These are phyloP conservation scores for Punctularia strigosozonata DNA, from an alignment of 768 basidiomycete genomes.

Conservation along the genomic window DNA sequence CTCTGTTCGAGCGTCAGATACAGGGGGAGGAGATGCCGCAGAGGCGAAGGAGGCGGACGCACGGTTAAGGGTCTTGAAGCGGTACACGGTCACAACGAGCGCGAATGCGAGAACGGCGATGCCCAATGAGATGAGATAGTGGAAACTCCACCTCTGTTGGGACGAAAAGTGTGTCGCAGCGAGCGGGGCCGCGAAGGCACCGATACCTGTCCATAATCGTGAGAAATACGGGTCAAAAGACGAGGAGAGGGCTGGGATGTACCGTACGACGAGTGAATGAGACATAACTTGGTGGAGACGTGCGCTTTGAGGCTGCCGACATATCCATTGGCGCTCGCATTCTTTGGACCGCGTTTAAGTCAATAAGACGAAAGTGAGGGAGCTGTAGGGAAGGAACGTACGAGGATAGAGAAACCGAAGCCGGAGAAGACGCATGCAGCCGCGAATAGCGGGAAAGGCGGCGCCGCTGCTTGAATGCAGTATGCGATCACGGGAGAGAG, in stretches of 20 bases:
- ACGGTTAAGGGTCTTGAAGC: conserved; percentile 65
- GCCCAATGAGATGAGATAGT: conserved; percentile 61
- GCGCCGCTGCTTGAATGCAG: conserved; percentile 38
- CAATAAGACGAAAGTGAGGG: not conserved
- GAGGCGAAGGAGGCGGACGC: conserved; percentile 6
- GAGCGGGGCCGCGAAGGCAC: conserved; percentile 60
- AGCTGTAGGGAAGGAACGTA: conserved; percentile 5
- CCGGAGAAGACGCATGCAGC: conserved; percentile 35
- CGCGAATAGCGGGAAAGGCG: conserved; percentile 55
- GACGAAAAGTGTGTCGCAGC: conserved; percentile 75
- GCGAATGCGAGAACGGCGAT: conserved; percentile 47
- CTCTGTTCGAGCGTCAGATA: conserved; percentile 21
- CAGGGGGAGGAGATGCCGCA: not conserved
- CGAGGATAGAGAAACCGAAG: conserved; percentile 36
- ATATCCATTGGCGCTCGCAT: conserved; percentile 64
- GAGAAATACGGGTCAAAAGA: not conserved
- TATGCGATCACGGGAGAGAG: conserved; percentile 42
- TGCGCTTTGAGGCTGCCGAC: conserved; percentile 49
- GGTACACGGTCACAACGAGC: conserved; percentile 46
- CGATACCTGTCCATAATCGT: conserved; percentile 31
- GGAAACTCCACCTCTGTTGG: conserved; percentile 58
- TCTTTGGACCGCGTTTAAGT: conserved; percentile 22
- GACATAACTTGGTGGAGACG: conserved; percentile 52
- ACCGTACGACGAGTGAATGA: conserved; percentile 60
- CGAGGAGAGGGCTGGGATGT: not conserved